Evolutionary conservation across 805 yeast species (phyloP).

Genomic region (Cyberlindnera subsufficiens): DNA sequence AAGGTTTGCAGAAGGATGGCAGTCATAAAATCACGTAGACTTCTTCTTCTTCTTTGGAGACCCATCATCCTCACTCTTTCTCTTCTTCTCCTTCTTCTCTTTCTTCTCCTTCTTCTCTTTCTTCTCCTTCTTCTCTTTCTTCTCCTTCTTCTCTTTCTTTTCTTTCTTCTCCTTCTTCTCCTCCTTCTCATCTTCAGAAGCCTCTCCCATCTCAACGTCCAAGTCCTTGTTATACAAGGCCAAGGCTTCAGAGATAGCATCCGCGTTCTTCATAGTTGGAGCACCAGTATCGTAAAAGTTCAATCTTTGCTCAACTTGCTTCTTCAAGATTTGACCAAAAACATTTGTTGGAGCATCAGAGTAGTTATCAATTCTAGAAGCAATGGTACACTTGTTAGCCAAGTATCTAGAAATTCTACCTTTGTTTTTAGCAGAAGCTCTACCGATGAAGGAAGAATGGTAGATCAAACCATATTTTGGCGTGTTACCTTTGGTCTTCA

Average conservation of each 20-base stretch:
- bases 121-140: slow-evolving; percentile 42
- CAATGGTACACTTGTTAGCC: slow-evolving; percentile 98
- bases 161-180: slow-evolving; percentile 44
- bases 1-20: neutral
- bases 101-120: slow-evolving; percentile 30
- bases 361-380: slow-evolving; percentile 96
- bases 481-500: slow-evolving; percentile 97
- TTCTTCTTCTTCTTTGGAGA: slow-evolving; percentile 10
- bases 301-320: slow-evolving; percentile 97
- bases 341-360: slow-evolving; percentile 89
- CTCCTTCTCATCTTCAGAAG: slow-evolving; percentile 30
- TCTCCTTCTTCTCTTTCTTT: slow-evolving; percentile 45
- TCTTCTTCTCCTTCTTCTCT: slow-evolving; percentile 22
- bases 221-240: slow-evolving; percentile 46
- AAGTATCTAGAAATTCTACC: slow-evolving; percentile 98
- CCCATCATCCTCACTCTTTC: slow-evolving; percentile 10
- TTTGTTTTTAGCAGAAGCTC: slow-evolving; percentile 94
- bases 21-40: neutral
- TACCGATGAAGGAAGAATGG: slow-evolving; percentile 96
- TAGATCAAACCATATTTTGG: slow-evolving; percentile 97
- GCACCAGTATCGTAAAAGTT: slow-evolving; percentile 94
- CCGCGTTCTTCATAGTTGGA: slow-evolving; percentile 93
- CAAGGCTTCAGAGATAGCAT: slow-evolving; percentile 90
- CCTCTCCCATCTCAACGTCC: slow-evolving; percentile 38
- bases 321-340: slow-evolving; percentile 86